Conservation (phyloP, 352 stramenopile species). For the Globisporangium takayamanum region DNA sequence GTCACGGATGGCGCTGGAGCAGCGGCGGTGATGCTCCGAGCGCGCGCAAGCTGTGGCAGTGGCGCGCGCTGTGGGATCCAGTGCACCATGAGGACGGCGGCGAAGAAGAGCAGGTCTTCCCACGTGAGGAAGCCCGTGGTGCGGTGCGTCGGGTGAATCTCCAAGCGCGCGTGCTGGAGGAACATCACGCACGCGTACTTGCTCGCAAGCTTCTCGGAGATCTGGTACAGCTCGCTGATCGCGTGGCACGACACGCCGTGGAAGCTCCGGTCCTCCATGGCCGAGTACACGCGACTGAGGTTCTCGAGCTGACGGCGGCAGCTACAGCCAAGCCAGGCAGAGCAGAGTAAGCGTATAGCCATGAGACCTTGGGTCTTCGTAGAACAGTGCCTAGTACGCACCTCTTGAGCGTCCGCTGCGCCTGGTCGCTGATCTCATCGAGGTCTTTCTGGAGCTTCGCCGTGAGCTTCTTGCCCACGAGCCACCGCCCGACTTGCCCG, state of each 20-base stretch:
- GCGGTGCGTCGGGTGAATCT: constrained; percentile 60
- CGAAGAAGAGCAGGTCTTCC: constrained; percentile 64
- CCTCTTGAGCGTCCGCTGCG: constrained; percentile 58
- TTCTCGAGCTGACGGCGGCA: constrained; percentile 78
- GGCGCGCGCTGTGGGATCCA: constrained; percentile 59
- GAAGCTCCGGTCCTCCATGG: constrained; percentile 78
- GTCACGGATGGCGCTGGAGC: too few species aligned
- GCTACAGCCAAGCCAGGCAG: constrained; percentile 15
- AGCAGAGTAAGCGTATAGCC: background rate
- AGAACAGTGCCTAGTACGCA: background rate
- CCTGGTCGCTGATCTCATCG: constrained; percentile 73
- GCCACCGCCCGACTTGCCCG: constrained; percentile 55
- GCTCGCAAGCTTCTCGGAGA: constrained; percentile 66
- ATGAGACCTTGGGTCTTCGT: too few species aligned
- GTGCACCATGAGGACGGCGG: constrained; percentile 65
- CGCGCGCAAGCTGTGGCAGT: constrained; percentile 25
- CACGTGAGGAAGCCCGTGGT: constrained; percentile 53
- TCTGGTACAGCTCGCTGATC: constrained; percentile 54
- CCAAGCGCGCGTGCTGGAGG: constrained; percentile 65
- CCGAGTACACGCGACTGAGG: constrained; percentile 60
- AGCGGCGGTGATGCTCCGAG: background rate
- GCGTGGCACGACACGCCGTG: constrained; percentile 37
- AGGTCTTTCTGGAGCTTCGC: constrained; percentile 81
- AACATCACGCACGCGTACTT: constrained; percentile 82
- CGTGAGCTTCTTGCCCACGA: constrained; percentile 77